phyloP scores from a whole-genome alignment of 2,329 filamentous ascomycete species.

The Microsporum canis region DNA sequence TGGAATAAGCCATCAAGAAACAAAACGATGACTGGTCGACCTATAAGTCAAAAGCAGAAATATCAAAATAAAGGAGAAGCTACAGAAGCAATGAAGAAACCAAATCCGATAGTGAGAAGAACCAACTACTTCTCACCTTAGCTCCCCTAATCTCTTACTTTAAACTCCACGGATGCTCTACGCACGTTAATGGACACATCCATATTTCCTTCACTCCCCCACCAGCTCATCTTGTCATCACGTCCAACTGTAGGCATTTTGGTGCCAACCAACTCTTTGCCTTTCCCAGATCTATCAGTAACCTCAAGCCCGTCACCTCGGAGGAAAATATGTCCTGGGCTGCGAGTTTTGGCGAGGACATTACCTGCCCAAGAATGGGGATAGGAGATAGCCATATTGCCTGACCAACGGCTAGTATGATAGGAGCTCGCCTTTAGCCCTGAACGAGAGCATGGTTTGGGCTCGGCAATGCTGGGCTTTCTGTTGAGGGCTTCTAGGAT shows the following conservation, averaged over 20 bases:
- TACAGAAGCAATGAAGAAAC: no score
- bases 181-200: conserved; percentile 9
- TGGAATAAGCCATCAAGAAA: no score
- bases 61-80: no score
- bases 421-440: conserved; percentile 7
- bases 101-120: background rate
- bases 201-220: conserved; percentile 17
- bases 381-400: conserved; percentile 20
- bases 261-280: conserved; percentile 11
- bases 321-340: conserved; percentile 15
- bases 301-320: conserved; percentile 18
- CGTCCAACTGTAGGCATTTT: conserved; percentile 10
- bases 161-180: background rate
- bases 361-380: conserved; percentile 23
- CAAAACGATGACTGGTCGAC: no score
- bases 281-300: conserved; percentile 7
- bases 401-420: conserved; percentile 17
- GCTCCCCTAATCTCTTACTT: background rate
- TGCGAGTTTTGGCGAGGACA: conserved; percentile 16
- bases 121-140: background rate
- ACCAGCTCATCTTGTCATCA: conserved; percentile 13
- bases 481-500: background rate
- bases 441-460: background rate
- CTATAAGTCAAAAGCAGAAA: no score
- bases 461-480: background rate